A percentile compares a stretch with the other conserved stretches of the same genome.
Evolutionary conservation across 805 yeast species (phyloP).

Genomic region (Maudiozyma pseudohumilis): DNA sequence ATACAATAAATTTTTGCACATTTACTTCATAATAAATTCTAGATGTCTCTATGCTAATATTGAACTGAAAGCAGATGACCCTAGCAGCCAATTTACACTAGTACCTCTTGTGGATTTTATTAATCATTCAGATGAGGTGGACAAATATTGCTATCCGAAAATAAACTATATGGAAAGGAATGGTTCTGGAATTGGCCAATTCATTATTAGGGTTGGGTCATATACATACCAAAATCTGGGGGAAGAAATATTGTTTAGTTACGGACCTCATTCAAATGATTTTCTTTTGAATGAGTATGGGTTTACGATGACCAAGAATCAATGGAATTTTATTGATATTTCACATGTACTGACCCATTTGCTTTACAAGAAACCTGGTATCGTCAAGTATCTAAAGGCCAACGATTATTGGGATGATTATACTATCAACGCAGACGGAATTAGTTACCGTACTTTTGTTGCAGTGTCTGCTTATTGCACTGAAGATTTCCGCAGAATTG

Average conservation of each 20-base stretch:
- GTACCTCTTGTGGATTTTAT: constrained; percentile 87
- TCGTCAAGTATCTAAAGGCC: constrained; percentile 35
- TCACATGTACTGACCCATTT: constrained; percentile 33
- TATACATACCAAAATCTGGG: constrained; percentile 13
- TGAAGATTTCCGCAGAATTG: constrained; percentile 17
- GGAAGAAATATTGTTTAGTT: constrained; percentile 62
- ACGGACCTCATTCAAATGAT: constrained; percentile 85
- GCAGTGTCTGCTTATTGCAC: constrained; percentile 49
- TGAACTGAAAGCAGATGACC: constrained; percentile 39
- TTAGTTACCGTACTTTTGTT: constrained; percentile 67
- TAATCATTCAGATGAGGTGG: constrained; percentile 48
- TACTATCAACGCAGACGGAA: constrained; percentile 42
- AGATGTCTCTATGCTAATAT: constrained; percentile 77
- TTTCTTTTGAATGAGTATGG: constrained; percentile 83
- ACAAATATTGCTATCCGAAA: constrained; percentile 45
- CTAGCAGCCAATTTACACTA: constrained; percentile 63
- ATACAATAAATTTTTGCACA: constrained; percentile 39
- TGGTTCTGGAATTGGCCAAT: constrained; percentile 22
- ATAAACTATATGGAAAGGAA: constrained; percentile 31
- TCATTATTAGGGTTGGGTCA: constrained; percentile 23
- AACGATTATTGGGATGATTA: constrained; percentile 64
- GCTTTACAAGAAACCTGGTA: constrained; percentile 30
- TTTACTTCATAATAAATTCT: constrained; percentile 84
- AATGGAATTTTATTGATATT: constrained; percentile 65
- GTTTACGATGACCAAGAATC: constrained; percentile 48